Evolutionary conservation across 2,329 filamentous ascomycete species (phyloP).

Genomic region (Diaporthe velutina): DNA sequence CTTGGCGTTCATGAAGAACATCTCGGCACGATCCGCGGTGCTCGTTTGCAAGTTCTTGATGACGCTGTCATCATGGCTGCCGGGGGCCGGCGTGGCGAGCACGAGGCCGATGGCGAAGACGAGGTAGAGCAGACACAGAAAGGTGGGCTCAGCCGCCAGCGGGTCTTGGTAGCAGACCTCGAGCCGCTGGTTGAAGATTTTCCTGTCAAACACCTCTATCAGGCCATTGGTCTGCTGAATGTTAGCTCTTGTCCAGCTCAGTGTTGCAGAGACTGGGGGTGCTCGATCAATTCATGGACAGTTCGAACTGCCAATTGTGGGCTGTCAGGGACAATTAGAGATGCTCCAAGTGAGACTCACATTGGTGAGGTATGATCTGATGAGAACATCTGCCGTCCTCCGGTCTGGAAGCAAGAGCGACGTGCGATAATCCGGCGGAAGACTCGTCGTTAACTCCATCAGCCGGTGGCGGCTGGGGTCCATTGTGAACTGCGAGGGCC

Average conservation of each 20-base stretch:
- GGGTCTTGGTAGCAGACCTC: conserved; percentile 68
- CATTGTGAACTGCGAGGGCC: conserved; percentile 68
- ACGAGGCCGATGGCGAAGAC: conserved; percentile 74
- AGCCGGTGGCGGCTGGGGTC: conserved; percentile 70
- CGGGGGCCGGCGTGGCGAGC: conserved; percentile 65
- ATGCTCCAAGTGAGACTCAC: conserved; percentile 52
- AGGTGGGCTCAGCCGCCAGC: conserved; percentile 60
- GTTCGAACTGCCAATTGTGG: too few species aligned
- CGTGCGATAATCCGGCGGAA: conserved; percentile 59
- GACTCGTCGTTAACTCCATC: conserved; percentile 64
- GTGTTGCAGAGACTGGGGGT: neutral
- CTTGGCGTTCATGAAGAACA: conserved; percentile 73
- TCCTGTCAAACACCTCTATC: conserved; percentile 69
- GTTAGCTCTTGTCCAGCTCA: neutral
- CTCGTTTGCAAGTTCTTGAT: conserved; percentile 63
- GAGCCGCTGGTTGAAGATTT: conserved; percentile 61
- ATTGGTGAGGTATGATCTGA: conserved; percentile 72
- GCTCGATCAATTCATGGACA: neutral
- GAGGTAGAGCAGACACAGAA: conserved; percentile 71
- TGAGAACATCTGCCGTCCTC: conserved; percentile 65
- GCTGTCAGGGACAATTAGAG: neutral
- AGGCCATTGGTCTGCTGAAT: conserved; percentile 67
- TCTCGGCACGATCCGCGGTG: conserved; percentile 67
- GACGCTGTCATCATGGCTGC: conserved; percentile 61
- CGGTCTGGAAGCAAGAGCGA: conserved; percentile 69